Evolutionary conservation across 768 basidiomycete genomes (phyloP), one percentile per base, ranked within the genome.

Genomic region (Lactarius akahatsu): DNA sequence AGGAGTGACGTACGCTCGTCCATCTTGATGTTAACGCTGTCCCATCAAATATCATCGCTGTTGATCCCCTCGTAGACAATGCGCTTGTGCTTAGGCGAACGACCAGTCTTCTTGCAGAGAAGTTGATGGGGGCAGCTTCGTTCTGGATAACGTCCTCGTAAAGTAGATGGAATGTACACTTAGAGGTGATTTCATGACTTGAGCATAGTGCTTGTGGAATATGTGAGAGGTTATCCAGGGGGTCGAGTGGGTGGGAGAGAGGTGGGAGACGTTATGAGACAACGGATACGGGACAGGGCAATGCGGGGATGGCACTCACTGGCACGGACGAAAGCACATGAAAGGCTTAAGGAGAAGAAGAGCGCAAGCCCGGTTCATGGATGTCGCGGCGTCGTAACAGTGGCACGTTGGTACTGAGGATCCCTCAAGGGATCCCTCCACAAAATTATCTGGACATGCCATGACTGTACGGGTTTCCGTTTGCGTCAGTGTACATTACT

Each of bases 111-210:
- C 85, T 98, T 98, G 32, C 97, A 9, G 95, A 97, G 74, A 98
- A 99, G 85, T 99, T 99, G 88, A 98, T 99, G 73, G 98, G 82
- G 23, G 97, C 97, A 65, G 96, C 97, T 32, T 8, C 78, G 98
- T 96, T 71, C 94, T 89, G 81, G 32, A 98, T 89, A 72, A 97
- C 97, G 73, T 99, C 97, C 76, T 99, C 97, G 79, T 97, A 97
- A 54, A 96, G 89, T 72, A 89, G 62, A 23, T 36, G 28, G 8
- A 6, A 80, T 86, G 70, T 78, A 91, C 90, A 80, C 36, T 80
- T 84, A 66, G 81, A 82, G 66, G 78, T 80, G 64, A 78, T 77
- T 76, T 92, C 89, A 66, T 82, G 78, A 77, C 80, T 74, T 92
- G 90, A 3, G 91, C 90, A 77, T 93, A 93, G 78, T 90, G 78